Base-by-base conservation (phyloP, 257 asterid genomes). In the Phtheirospermum japonicum region DNA sequence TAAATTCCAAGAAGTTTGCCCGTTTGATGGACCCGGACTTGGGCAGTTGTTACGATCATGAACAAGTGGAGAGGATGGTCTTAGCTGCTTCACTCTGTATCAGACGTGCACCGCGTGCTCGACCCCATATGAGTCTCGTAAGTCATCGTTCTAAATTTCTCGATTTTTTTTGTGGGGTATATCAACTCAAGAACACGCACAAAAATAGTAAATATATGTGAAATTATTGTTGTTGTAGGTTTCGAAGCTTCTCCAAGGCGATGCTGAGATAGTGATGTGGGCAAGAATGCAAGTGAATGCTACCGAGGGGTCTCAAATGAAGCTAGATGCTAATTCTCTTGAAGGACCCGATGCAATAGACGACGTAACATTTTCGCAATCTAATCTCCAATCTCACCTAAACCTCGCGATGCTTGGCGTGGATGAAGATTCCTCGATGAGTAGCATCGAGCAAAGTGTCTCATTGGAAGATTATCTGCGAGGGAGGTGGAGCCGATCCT, bases 121-220 rank as follows among this genome's bases (percentile, higher is more conserved):
- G 99, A 32, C 99, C 99, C 31, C 91, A 89, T 33, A 89, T 85
- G 90, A 82, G 85, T 76, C 77, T 75, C 20, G 99, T 93, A 79
- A 82, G 93, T 83, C 45, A 34, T 54, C 45, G 9, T 45, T 43
- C 14, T 42, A 0, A 12, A n/a, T 20, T 64, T 45, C 55, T 36
- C 6, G 16, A 5, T 16, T 2, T 12, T 1, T 10, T 14, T 20
- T 26, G n/a, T n/a, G n/a, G n/a, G n/a, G n/a, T n/a, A n/a, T n/a
- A n/a, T n/a, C n/a, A n/a, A n/a, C n/a, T n/a, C n/a, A n/a, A n/a
- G n/a, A n/a, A n/a, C n/a, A n/a, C n/a, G n/a, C n/a, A n/a, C n/a
- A n/a, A n/a, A n/a, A 34, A 13, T 36, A 36, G 2, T 36, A 36
- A 36, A 36, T 1, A 36, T 36, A 36, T 36, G 42, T 0, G 8